These are phyloP conservation scores for Pezizomycotina sp. DNA, from an alignment of 2,329 filamentous ascomycete species.

Conservation along the genomic window DNA sequence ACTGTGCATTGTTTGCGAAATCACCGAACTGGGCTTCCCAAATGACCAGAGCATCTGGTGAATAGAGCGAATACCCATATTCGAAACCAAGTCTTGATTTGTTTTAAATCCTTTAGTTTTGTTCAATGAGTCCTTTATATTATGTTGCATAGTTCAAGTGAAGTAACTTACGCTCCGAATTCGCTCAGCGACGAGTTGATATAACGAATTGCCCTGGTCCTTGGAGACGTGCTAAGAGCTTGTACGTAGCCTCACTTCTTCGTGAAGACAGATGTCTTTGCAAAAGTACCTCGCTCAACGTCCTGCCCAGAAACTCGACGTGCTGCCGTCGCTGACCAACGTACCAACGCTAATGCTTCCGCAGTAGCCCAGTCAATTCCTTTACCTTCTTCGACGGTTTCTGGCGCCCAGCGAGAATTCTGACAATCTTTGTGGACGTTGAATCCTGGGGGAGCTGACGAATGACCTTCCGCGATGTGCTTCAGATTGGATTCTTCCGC, in stretches of 20 bases:
- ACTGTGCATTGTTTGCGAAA: conserved; percentile 98
- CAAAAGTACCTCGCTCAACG: conserved; percentile 98
- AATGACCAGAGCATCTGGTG: conserved; percentile 92
- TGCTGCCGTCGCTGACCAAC: too few relatives aligned
- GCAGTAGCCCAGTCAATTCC: conserved; percentile 96
- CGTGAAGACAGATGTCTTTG: conserved; percentile 89
- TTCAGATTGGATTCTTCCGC: conserved; percentile 57
- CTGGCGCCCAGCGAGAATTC: too few relatives aligned
- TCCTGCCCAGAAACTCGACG: conserved; percentile 97
- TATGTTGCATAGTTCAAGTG: too few relatives aligned
- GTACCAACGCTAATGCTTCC: conserved; percentile 84
- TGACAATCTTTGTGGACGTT: conserved; percentile 68
- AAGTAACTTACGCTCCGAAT: conserved; percentile 46
- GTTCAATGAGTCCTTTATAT: conserved; percentile 22
- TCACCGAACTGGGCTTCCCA: conserved; percentile 99
- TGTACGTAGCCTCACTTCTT: conserved; percentile 89
- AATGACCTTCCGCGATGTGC: conserved; percentile 68
- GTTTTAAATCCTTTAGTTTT: too few relatives aligned
- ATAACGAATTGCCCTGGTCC: conserved; percentile 94
- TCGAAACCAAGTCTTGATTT: conserved; percentile 78
- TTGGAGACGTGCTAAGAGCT: conserved; percentile 70
- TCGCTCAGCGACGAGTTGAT: conserved; percentile 72
- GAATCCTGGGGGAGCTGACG: conserved; percentile 67
- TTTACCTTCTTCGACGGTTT: conserved; percentile 75
- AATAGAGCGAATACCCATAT: conserved; percentile 94